A percentile compares a stretch with the other conserved stretches of the same genome.
Conservation (phyloP, 345 rosid species). For the Mallotus nudiflorus region DNA sequence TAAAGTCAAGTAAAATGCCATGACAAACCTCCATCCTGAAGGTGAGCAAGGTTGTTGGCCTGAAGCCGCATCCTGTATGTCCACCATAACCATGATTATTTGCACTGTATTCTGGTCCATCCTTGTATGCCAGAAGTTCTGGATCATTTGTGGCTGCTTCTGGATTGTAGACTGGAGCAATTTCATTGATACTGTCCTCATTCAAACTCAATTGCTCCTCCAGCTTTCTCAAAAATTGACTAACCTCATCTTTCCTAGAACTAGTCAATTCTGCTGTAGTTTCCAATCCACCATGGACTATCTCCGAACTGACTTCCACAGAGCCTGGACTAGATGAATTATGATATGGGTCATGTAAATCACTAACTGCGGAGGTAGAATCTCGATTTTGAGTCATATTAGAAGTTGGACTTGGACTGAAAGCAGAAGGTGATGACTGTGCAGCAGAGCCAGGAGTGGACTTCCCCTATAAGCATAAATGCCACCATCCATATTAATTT, state of each 20-base stretch:
- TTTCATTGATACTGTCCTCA: constrained; percentile 50
- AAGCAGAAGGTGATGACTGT: constrained; percentile 44
- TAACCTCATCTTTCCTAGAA: constrained; percentile 36
- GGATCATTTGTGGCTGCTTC: constrained; percentile 38
- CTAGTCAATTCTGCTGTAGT: constrained; percentile 34
- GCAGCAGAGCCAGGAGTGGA: constrained; percentile 42
- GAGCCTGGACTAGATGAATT: constrained; percentile 55
- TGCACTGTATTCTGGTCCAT: constrained; percentile 21
- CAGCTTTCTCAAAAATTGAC: constrained; percentile 62
- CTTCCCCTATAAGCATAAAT: constrained; percentile 49
- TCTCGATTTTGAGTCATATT: constrained; percentile 44
- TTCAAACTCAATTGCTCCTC: constrained; percentile 82
- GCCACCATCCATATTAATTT: constrained; percentile 6
- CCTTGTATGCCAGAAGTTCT: constrained; percentile 29
- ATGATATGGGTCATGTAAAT: constrained; percentile 43
- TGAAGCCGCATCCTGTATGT: constrained; percentile 28
- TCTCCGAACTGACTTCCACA: constrained; percentile 62
- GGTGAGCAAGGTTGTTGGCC: constrained; percentile 37
- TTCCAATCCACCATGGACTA: constrained; percentile 33
- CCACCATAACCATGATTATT: constrained; percentile 29
- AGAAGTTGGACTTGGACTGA: constrained; percentile 44
- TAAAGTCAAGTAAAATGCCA: constrained; percentile 8
- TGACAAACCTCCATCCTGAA: constrained; percentile 55
- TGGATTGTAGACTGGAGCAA: constrained; percentile 36
- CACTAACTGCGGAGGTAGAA: constrained; percentile 43